Base-by-base conservation (phyloP, 352 stramenopile species). In the Pythium rishiriense region DNA sequence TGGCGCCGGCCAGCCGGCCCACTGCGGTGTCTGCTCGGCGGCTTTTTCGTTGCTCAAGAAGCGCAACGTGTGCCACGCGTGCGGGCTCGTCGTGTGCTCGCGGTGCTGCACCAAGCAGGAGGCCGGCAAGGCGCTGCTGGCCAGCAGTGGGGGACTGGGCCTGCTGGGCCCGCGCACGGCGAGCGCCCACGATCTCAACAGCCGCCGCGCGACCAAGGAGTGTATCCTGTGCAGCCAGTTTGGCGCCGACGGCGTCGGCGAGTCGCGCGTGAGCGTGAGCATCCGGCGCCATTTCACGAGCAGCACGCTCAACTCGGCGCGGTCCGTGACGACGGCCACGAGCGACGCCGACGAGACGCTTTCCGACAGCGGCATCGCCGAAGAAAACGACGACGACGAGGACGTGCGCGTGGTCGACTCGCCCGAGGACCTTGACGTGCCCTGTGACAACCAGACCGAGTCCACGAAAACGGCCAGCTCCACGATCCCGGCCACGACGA, bases 171-270 rank as follows among this genome's bases (percentile, higher is more conserved):
- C 31, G 48, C 57, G 57, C 45, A 47, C 21, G 22, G 52, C 61
- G 8, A 67, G 31, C 25, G 28, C 56, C 4, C 49, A 60, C 48
- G 66, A 62, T 25, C 54, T 64, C 33, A 43, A 62, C 33, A 58
- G 55, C 22, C 59, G 66, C 22, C 58, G 66, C 37, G 31, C 54
- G 4, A 64, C 54, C 17, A 69, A 64, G 41, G 74, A 90, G 68
- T 91, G 83, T 60, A 75, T 88, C 19, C 62, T 91, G 8, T 91
- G 83, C 66, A 65, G 52, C 29, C 79, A 88, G 49, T 91, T 88
- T 69, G 76, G 74, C 21, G 47, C 68, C 8, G 70, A 80, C 24
- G 62, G 41, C 31, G 64, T 37, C 31, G 59, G 42, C 1, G 25
- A 21, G 29, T 68, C 71, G 22, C 56, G 70, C 47, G 70, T 74